A percentile compares a stretch with the other conserved stretches of the same genome.
These are phyloP conservation scores for Trichoderma asperellum DNA, from an alignment of 2,329 filamentous ascomycete genomes.

Conservation along the genomic window DNA sequence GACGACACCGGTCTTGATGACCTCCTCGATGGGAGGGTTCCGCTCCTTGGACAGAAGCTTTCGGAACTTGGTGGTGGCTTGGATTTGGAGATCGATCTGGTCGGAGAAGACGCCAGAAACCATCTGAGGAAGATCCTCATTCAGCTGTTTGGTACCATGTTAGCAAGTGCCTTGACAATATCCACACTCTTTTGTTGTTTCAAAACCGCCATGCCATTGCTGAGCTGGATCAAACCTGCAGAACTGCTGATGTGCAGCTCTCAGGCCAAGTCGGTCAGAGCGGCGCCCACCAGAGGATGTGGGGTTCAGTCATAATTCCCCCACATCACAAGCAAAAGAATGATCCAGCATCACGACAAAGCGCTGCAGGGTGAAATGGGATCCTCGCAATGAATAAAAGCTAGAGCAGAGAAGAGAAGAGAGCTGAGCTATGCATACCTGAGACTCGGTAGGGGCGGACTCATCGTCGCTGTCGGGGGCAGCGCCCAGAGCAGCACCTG, in stretches of 20 bases:
- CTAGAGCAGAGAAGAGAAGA: neutral
- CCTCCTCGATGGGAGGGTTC: constrained; percentile 97
- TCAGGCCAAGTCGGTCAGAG: constrained; percentile 30
- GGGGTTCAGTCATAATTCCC: constrained; percentile 42
- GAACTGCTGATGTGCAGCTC: constrained; percentile 26
- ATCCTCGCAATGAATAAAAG: neutral
- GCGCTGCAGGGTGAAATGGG: constrained; percentile 16
- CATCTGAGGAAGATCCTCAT: constrained; percentile 98
- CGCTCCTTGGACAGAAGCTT: constrained; percentile 98
- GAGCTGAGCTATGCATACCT: constrained; percentile 62
- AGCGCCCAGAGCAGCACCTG: constrained; percentile 80
- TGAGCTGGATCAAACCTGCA: constrained; percentile 6
- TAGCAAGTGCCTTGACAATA: neutral
- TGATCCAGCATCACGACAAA: constrained; percentile 26
- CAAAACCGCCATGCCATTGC: neutral
- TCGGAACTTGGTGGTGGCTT: constrained; percentile 96
- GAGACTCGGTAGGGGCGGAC: constrained; percentile 88
- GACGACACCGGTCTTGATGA: constrained; percentile 98
- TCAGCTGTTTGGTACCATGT: constrained; percentile 65
- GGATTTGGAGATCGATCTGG: constrained; percentile 96
- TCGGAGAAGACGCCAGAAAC: constrained; percentile 97
- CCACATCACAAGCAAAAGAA: constrained; percentile 39
- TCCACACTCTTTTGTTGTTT: neutral
- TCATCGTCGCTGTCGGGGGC: constrained; percentile 98
- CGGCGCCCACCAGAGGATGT: constrained; percentile 36